Base-by-base conservation (phyloP, 306 rosid species). In the Medicago arabica region DNA sequence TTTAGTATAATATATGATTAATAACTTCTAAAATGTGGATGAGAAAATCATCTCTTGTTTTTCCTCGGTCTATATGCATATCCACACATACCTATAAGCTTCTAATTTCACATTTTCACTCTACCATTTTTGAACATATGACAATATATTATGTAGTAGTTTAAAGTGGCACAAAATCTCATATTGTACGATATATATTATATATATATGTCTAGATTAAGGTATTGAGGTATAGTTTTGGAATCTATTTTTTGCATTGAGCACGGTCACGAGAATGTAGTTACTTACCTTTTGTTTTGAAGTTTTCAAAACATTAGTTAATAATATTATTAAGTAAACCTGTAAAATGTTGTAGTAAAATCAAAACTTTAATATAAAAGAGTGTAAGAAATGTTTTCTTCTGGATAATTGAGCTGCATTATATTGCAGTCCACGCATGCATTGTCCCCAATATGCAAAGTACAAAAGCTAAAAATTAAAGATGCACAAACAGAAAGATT, bases 361-460 rank as follows among this genome's bases (percentile, higher is more conserved):
- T 25, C 10, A 16, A 10, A 10, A 66, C n/a, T 50, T 23, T 63
- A 19, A 19, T 66, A 40, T 67, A 17, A 63, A 63, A n/a, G 25
- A 36, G 4, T 63, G 46, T 4, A 72, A 44, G 9, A 64, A 17
- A 25, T 74, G 71, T 74, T 61, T 15, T 67, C n/a, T 64, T 17
- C 11, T 21, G 66, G 72, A 78, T 78, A 61, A 39, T 51, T 70
- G 66, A 78, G 82, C 60, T 79, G 14, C 73, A 51, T 16, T 72
- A 40, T 63, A 62, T 62, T 78, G 70, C 57, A 41, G 17, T 36
- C 46, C 71, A 34, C 64, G 39, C 71, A 80, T 59, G 76, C 58
- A 78, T 78, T 47, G 64, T 69, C 25, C 21, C 46, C 28, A 34
- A 49, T 62, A 16, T 64, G 36, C 2, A 57, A 57, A 9, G 50